Percentiles rank a stretch among this genome's conserved stretches.
These are phyloP conservation scores for Haberlea rhodopensis DNA, from an alignment of 257 asterid genomes.

Conservation along the genomic window DNA sequence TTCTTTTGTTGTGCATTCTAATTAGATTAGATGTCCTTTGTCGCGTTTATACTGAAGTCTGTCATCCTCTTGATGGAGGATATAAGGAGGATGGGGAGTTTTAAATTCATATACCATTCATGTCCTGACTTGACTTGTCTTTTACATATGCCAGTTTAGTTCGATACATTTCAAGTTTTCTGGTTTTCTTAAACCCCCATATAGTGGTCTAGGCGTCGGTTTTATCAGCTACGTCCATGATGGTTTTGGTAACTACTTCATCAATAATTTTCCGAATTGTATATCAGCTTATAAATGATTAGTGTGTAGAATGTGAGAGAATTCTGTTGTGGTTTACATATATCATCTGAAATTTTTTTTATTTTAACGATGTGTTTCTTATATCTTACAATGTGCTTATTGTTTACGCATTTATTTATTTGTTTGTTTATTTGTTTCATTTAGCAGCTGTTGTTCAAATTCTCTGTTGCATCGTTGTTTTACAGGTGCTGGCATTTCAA, in stretches of 20 bases:
- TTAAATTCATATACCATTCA: constrained; percentile 6
- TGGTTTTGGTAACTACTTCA: not conserved
- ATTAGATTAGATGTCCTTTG: not conserved
- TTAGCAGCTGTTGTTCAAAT: not conserved
- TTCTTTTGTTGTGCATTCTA: not conserved
- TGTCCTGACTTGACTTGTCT: not conserved
- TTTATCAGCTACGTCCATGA: not conserved
- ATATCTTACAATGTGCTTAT: not conserved
- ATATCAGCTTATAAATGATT: not conserved
- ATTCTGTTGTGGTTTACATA: not conserved
- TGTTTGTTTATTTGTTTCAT: not conserved
- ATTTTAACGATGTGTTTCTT: too few species aligned
- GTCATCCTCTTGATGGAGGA: constrained; percentile 12
- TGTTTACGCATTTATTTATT: too few species aligned
- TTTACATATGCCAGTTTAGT: not conserved
- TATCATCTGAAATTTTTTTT: too few species aligned
- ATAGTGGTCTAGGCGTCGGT: not conserved
- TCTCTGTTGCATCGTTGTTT: constrained; percentile 16
- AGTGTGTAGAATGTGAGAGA: not conserved
- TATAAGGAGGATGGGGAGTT: not conserved
- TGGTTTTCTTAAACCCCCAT: not conserved
- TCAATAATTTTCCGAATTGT: not conserved
- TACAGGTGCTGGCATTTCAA: constrained; percentile 95
- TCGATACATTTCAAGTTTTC: not conserved
- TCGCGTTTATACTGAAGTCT: not conserved